Evolutionary conservation across 495 filamentous ascomycete species (phyloP).

Genomic region (Penicillium argentinense): DNA sequence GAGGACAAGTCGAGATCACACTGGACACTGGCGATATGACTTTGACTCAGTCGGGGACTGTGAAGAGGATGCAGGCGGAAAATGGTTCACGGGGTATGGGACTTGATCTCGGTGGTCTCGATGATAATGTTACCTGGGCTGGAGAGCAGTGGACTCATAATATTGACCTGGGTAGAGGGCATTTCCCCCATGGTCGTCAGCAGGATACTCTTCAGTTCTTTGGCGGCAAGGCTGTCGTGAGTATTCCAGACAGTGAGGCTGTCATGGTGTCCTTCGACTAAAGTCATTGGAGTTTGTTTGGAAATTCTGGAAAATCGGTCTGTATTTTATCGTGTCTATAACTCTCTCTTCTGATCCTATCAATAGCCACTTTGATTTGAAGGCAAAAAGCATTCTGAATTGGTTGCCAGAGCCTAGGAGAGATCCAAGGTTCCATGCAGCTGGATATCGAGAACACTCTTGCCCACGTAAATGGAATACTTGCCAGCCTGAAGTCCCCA

Average conservation of each 20-base stretch:
- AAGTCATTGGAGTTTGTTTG: too few species aligned
- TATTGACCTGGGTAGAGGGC: constrained; percentile 18
- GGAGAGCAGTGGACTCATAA: constrained; percentile 26
- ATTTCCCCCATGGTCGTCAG: constrained; percentile 1
- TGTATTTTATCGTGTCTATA: too few species aligned
- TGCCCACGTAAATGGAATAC: not conserved
- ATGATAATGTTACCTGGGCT: constrained; percentile 28
- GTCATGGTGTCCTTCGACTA: constrained; percentile 3
- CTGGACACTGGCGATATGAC: constrained; percentile 2
- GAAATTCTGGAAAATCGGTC: too few species aligned
- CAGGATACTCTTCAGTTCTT: not conserved
- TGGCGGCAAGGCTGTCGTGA: not conserved
- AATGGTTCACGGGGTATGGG: constrained; percentile 20
- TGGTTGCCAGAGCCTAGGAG: not conserved
- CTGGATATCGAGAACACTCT: not conserved
- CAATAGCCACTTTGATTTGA: too few species aligned
- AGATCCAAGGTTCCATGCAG: not conserved
- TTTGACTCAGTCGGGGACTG: constrained; percentile 4
- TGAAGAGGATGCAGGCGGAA: constrained; percentile 16
- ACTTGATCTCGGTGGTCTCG: constrained; percentile 17
- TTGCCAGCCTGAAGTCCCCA: constrained; percentile 37
- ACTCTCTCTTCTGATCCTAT: too few species aligned
- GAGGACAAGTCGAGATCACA: not conserved
- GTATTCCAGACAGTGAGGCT: constrained; percentile 2
- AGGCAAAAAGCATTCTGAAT: too few species aligned